Evolutionary conservation across 2,329 filamentous ascomycete genomes (phyloP).

Genomic region (Verticillium longisporum): DNA sequence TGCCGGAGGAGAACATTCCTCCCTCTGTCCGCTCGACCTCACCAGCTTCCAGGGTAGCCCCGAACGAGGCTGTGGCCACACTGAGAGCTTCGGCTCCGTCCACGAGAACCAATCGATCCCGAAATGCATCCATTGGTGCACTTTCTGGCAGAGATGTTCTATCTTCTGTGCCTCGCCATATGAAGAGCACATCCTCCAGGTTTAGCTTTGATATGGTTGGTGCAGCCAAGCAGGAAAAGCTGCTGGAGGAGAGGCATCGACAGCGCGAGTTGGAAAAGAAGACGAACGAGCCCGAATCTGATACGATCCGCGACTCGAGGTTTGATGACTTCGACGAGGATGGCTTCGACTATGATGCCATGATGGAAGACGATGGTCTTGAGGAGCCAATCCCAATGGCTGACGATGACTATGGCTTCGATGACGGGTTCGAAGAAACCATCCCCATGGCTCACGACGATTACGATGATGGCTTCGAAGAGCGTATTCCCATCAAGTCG

Average conservation of each 20-base stretch:
- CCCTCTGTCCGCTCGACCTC: constrained; percentile 19
- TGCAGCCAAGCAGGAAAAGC: constrained; percentile 58
- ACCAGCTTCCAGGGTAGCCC: constrained; percentile 22
- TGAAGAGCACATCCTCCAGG: constrained; percentile 71
- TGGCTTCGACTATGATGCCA: constrained; percentile 53
- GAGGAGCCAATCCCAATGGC: constrained; percentile 56
- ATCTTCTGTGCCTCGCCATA: constrained; percentile 52
- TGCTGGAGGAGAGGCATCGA: constrained; percentile 67
- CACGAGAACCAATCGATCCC: constrained; percentile 35
- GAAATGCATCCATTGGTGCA: constrained; percentile 37
- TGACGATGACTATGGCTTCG: constrained; percentile 41
- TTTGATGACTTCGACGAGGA: constrained; percentile 59
- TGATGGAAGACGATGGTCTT: constrained; percentile 58
- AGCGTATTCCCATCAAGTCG: constrained; percentile 11
- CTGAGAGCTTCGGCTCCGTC: constrained; percentile 22
- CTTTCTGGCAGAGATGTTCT: constrained; percentile 35
- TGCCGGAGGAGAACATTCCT: constrained; percentile 25
- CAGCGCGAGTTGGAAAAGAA: constrained; percentile 59
- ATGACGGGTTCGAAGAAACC: constrained; percentile 52
- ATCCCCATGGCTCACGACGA: constrained; percentile 52
- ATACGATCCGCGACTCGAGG: constrained; percentile 38
- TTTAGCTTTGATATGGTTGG: constrained; percentile 80
- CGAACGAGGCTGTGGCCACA: constrained; percentile 15
- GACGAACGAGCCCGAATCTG: constrained; percentile 27
- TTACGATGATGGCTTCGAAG: constrained; percentile 31